Conservation (phyloP, 805 yeast genomes). For the Nakazawaea molendinolei region DNA sequence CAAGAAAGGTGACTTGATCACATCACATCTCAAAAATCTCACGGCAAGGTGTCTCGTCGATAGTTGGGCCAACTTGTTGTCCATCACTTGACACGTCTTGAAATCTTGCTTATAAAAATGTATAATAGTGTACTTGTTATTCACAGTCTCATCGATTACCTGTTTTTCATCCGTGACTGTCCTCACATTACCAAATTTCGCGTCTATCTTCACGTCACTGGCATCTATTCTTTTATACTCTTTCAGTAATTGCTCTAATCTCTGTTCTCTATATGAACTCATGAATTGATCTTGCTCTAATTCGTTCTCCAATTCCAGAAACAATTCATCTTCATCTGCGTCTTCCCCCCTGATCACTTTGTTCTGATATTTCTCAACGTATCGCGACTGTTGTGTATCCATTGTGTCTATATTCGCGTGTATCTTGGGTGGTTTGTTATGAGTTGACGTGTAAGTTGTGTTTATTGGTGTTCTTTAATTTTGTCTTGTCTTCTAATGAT, state of each 20-base stretch:
- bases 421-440: no score
- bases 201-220: constrained; percentile 16
- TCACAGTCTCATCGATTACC: constrained; percentile 44
- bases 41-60: constrained; percentile 55
- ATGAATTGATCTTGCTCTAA: constrained; percentile 41
- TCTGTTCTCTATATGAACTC: constrained; percentile 50
- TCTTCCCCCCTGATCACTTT: constrained; percentile 24
- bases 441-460: background rate
- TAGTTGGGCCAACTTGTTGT: constrained; percentile 33
- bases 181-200: constrained; percentile 36
- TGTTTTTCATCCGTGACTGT: constrained; percentile 45
- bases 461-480: background rate
- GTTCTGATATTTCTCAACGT: constrained; percentile 40
- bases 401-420: no score
- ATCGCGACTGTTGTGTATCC: constrained; percentile 27
- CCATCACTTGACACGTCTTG: constrained; percentile 54
- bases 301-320: constrained; percentile 44
- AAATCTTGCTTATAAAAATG: constrained; percentile 63
- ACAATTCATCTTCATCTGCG: constrained; percentile 32
- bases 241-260: constrained; percentile 49
- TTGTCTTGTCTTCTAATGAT: no score
- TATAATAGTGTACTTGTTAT: constrained; percentile 37
- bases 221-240: constrained; percentile 31
- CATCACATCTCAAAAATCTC: constrained; percentile 48
- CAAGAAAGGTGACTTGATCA: constrained; percentile 64